Percentiles rank a stretch among this genome's conserved stretches.
Conservation (phyloP, 257 asterid species). For the Nicotiana tomentosiformis region DNA sequence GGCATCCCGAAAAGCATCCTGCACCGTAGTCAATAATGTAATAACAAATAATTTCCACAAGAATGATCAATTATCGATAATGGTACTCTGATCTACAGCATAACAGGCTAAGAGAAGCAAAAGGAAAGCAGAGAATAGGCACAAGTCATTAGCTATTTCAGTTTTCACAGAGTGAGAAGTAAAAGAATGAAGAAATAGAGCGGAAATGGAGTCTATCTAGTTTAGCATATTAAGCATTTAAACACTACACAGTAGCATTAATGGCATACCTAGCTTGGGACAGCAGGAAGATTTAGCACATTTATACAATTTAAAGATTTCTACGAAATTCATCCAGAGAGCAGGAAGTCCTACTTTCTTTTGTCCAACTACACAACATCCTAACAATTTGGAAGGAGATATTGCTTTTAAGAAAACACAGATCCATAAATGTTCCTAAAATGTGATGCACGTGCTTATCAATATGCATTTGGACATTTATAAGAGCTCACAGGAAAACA, state of each 20-base stretch:
- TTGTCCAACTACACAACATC: not conserved
- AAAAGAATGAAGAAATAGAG: not conserved
- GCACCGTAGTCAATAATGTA: slow-evolving; percentile 9
- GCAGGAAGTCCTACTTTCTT: not conserved
- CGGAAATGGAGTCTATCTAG: not conserved
- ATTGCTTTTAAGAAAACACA: not conserved
- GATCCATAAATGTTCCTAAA: not conserved
- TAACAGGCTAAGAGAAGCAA: slow-evolving; percentile 5
- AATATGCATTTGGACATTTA: not conserved
- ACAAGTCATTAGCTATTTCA: not conserved
- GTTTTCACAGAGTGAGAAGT: not conserved
- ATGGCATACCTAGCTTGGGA: not conserved
- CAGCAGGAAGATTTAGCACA: not conserved
- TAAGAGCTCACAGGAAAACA: not conserved
- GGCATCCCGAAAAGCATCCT: slow-evolving; percentile 94
- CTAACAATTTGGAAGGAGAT: not conserved
- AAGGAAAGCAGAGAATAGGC: not conserved
- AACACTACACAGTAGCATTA: not conserved
- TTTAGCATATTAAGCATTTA: not conserved
- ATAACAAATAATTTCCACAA: not conserved
- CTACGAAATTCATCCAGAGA: not conserved
- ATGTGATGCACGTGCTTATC: not conserved
- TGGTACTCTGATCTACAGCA: not conserved
- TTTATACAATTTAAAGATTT: not conserved
- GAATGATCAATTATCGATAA: not conserved